phyloP scores from a whole-genome alignment of 805 yeast genomes.

The Cyberlindnera petersonii region DNA sequence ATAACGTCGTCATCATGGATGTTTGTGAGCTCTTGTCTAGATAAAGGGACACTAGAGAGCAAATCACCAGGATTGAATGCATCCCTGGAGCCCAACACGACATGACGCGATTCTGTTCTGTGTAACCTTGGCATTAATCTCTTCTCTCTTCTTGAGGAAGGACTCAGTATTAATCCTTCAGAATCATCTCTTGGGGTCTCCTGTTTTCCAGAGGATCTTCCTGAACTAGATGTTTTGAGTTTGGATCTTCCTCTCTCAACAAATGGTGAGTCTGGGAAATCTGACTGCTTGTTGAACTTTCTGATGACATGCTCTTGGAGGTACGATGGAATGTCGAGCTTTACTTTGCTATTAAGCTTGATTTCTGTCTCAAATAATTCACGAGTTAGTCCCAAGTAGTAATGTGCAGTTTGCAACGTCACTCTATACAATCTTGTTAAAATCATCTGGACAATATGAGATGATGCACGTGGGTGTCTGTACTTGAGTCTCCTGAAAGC shows the following conservation, averaged over 20 bases:
- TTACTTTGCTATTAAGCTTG: slow-evolving; percentile 48
- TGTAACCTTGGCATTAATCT: slow-evolving; percentile 10
- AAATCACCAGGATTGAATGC: slow-evolving; percentile 80
- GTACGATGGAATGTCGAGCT: slow-evolving; percentile 57
- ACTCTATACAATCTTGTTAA: slow-evolving; percentile 83
- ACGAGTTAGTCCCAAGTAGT: slow-evolving; percentile 76
- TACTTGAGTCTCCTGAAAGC: slow-evolving; percentile 70
- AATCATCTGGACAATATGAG: slow-evolving; percentile 92
- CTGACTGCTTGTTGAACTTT: slow-evolving; percentile 31
- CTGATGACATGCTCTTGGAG: slow-evolving; percentile 54
- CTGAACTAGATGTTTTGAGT: slow-evolving; percentile 6
- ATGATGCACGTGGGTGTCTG: slow-evolving; percentile 83
- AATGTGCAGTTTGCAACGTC: slow-evolving; percentile 85
- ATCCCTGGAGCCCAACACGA: slow-evolving; percentile 49
- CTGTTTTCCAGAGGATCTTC: slow-evolving; percentile 2
- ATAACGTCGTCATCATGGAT: slow-evolving; percentile 2
- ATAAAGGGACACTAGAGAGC: slow-evolving; percentile 72
- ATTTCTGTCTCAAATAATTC: slow-evolving; percentile 79
- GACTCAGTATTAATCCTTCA: slow-evolving; percentile 10
- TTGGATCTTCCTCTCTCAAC: slow-evolving; percentile 17
- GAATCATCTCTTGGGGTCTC: slow-evolving; percentile 8
- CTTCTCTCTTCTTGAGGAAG: slow-evolving; percentile 17
- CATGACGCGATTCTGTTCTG: slow-evolving; percentile 39
- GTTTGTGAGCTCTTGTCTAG: slow-evolving; percentile 31
- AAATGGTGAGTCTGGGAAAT: background rate